These are phyloP conservation scores for Nemania abortiva DNA, from an alignment of 2,329 filamentous ascomycete genomes.

Conservation along the genomic window DNA sequence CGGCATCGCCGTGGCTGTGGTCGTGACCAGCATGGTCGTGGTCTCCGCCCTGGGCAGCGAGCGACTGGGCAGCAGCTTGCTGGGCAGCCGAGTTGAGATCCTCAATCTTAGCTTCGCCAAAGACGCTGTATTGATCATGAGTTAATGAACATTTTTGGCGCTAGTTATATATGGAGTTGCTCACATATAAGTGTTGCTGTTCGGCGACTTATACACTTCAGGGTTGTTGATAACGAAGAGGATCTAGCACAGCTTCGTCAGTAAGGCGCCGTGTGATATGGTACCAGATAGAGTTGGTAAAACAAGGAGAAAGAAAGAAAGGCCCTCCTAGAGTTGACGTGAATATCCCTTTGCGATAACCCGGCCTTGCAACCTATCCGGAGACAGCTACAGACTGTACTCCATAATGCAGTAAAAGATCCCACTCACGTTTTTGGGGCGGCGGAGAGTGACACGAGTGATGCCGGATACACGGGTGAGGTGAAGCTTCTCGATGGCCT, in stretches of 20 bases:
- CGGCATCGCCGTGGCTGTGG: slow-evolving; percentile 78
- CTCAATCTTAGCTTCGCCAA: slow-evolving; percentile 99
- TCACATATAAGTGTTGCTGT: slow-evolving; percentile 99
- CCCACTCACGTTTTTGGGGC: slow-evolving; percentile 95
- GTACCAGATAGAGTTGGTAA: slow-evolving; percentile 70
- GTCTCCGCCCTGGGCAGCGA: slow-evolving; percentile 78
- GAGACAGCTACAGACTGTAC: background rate
- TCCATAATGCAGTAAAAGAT: background rate
- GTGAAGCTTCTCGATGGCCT: slow-evolving; percentile 98
- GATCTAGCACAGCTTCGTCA: slow-evolving; percentile 70
- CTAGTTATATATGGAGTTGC: slow-evolving; percentile 52
- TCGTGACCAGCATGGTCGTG: slow-evolving; percentile 71
- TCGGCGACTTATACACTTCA: slow-evolving; percentile 99
- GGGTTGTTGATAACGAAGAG: slow-evolving; percentile 99
- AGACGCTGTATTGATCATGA: slow-evolving; percentile 74
- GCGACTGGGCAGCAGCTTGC: slow-evolving; percentile 94
- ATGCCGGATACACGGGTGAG: slow-evolving; percentile 97
- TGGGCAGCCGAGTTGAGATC: slow-evolving; percentile 99
- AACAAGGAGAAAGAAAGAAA: slow-evolving; percentile 61
- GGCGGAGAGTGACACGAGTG: slow-evolving; percentile 95
- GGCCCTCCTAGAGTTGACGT: background rate
- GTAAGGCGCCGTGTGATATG: background rate
- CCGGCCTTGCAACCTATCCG: background rate
- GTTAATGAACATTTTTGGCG: slow-evolving; percentile 7
- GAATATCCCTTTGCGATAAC: background rate